Evolutionary conservation across 345 rosid genomes (phyloP).

Genomic region (Mercurialis annua): DNA sequence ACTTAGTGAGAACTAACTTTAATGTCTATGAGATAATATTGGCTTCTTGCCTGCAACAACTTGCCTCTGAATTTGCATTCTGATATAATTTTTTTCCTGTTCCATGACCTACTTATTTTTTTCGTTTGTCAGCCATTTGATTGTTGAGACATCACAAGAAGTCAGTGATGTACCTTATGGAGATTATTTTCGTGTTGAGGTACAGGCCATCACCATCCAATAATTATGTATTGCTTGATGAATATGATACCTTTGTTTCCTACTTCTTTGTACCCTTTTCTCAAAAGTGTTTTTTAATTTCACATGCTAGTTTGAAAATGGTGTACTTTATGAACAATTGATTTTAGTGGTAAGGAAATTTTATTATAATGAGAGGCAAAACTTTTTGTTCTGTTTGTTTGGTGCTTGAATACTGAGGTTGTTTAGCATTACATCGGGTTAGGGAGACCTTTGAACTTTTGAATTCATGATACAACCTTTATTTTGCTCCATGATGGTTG

Average conservation of each 20-base stretch:
- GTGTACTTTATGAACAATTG: background rate
- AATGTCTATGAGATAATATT: background rate
- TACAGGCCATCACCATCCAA: conserved; percentile 29
- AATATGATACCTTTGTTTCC: background rate
- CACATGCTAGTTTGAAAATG: background rate
- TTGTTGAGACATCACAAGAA: conserved; percentile 82
- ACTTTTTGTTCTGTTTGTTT: no score
- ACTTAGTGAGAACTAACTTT: no score
- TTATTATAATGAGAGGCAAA: background rate
- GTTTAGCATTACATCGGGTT: no score
- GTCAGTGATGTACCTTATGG: conserved; percentile 81
- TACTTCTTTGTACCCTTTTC: background rate
- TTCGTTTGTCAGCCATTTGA: conserved; percentile 59
- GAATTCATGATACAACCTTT: background rate
- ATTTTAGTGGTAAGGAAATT: background rate
- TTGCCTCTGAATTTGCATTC: background rate
- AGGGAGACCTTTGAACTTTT: background rate
- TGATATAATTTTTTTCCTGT: conserved; percentile 7
- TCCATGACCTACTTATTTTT: conserved; percentile 21
- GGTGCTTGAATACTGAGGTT: no score
- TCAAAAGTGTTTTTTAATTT: conserved; percentile 1
- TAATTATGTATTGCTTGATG: background rate
- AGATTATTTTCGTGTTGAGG: conserved; percentile 91
- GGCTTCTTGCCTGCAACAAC: background rate
- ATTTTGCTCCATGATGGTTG: background rate